Evolutionary conservation across 768 basidiomycete genomes (phyloP), one percentile per base, ranked within the genome.

Genomic region (Hemileccinum impolitum): DNA sequence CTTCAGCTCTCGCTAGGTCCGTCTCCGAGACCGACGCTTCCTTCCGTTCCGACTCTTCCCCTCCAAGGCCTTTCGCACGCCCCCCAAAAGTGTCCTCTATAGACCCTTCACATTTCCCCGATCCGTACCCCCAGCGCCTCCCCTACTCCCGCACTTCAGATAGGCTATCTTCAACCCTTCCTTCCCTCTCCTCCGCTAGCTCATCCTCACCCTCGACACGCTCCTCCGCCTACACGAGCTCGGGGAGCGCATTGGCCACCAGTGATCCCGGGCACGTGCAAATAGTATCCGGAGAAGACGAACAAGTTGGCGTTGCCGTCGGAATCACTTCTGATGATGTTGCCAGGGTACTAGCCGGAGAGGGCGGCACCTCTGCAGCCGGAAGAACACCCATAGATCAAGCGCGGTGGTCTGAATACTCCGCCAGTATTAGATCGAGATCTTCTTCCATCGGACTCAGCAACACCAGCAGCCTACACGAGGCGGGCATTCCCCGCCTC

Each of bases 211-310:
- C 77, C 2, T 88, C 87, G 5, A 80, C 85, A 7, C 78, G 87
- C 43, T 89, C 88, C 8, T 87, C 86, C 4, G 86, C 87, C 5
- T 89, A 89, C 62, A 85, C 86, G 19, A 84, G 77, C 66, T 80
- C 81, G 17, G 84, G 83, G 47, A 85, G 84, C 65, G 75, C 78
- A 17, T 64, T 79, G 38, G 71, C 76, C 21, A 79, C 81, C 36
- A 74, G 74, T 34, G 87, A 90, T 67, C 82, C 76, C 46, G 75
- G 76, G 18, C 79, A 83, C 64, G 76, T 87, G 38, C 84, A 80
- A 49, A 81, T 88, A 57, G 84, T 73, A 26, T 78, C 83, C 5
- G 75, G 72, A 17, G 77, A 71, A 32, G 75, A 85, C 51, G 83
- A 86, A 12, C 78, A 80, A 37, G 64, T 72, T 34, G 61, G 69